These are phyloP conservation scores for Cystobasidium slooffiae DNA, from an alignment of 1,284 basidiomycete species.

Conservation along the genomic window DNA sequence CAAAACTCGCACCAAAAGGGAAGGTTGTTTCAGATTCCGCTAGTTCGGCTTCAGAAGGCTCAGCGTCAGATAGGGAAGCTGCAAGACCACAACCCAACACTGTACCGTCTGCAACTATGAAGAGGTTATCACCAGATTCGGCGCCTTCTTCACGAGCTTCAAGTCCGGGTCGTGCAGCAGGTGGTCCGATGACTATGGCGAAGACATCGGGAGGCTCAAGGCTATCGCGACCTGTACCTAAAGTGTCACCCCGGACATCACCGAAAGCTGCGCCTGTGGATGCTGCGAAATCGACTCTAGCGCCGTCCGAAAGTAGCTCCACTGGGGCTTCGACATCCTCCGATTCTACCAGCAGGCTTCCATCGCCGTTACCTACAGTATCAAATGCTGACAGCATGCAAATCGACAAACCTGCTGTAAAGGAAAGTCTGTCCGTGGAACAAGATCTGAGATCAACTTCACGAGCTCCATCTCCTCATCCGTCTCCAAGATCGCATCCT, in stretches of 20 bases:
- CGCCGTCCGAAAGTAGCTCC: background rate
- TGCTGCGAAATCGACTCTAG: background rate
- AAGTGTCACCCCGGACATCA: constrained; percentile 22
- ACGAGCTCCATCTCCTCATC: constrained; percentile 21
- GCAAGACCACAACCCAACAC: background rate
- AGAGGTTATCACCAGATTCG: constrained; percentile 13
- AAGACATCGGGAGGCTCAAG: constrained; percentile 38
- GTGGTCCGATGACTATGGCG: constrained; percentile 14
- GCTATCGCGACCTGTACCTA: constrained; percentile 22
- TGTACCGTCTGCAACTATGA: background rate
- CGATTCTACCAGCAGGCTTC: background rate
- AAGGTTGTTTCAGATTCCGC: constrained; percentile 3
- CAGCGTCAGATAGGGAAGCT: constrained; percentile 3
- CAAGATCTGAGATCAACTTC: background rate
- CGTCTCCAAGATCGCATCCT: constrained; percentile 26
- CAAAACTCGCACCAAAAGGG: background rate
- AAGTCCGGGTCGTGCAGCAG: constrained; percentile 14
- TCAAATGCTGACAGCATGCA: background rate
- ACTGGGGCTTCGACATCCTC: background rate
- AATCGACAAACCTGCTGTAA: background rate
- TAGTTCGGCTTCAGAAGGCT: constrained; percentile 14
- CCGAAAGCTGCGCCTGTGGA: background rate
- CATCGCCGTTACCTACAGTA: constrained; percentile 5
- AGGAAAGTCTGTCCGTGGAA: background rate
- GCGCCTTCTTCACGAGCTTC: constrained; percentile 5